A percentile compares a stretch with the other conserved stretches of the same genome.
phyloP scores from a whole-genome alignment of 2,329 filamentous ascomycete genomes.

The Fusarium sp. region DNA sequence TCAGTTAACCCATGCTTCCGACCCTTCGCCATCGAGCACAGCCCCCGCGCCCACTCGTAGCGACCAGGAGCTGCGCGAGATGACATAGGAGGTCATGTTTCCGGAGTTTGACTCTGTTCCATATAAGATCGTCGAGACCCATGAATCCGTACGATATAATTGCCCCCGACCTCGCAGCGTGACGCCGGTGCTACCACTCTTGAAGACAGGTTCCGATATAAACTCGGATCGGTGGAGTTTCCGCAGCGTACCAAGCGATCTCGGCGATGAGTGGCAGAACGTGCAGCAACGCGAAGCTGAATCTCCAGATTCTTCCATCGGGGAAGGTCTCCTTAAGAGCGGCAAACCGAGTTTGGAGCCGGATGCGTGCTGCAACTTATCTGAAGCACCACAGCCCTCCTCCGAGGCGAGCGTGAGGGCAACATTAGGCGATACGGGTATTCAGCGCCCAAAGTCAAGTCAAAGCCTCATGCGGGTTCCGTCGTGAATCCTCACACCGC shows the following conservation, averaged over 20 bases:
- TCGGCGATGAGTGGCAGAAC: conserved; percentile 32
- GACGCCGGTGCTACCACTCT: conserved; percentile 4
- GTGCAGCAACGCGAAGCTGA: conserved; percentile 20
- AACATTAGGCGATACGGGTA: not conserved
- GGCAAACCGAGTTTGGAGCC: not conserved
- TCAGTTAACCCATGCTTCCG: conserved; percentile 43
- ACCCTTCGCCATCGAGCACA: conserved; percentile 37
- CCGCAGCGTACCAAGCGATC: conserved; percentile 23
- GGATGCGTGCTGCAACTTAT: not conserved
- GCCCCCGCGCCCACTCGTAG: conserved; percentile 40
- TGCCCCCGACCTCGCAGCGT: conserved; percentile 7
- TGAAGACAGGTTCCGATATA: conserved; percentile 7
- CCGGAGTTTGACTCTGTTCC: conserved; percentile 44
- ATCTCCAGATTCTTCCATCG: not conserved
- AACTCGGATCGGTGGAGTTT: conserved; percentile 5
- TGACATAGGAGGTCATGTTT: conserved; percentile 59
- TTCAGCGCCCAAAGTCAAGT: conserved; percentile 6
- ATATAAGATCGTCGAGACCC: conserved; percentile 49
- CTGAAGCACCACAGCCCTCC: not conserved
- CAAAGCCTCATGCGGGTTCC: not conserved
- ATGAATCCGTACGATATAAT: conserved; percentile 39
- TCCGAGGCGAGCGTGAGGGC: not conserved
- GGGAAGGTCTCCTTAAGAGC: not conserved
- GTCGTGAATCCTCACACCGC: not conserved
- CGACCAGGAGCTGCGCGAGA: conserved; percentile 59